Base-by-base conservation (phyloP, 2,329 filamentous ascomycete genomes). In the Zymoseptoria pseudotritici region DNA sequence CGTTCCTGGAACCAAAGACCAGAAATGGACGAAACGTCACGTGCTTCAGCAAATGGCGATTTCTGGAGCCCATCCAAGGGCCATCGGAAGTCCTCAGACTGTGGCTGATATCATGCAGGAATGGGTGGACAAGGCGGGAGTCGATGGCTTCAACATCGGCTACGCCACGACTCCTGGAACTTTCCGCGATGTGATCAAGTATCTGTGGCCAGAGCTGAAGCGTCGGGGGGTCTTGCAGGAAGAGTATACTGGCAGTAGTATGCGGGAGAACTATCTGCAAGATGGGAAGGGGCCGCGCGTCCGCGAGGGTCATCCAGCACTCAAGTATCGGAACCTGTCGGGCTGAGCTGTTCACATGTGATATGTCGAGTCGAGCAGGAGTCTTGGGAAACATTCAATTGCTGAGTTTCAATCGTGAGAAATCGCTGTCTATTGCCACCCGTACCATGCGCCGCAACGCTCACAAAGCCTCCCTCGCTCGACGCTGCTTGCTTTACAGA, bases 41-140 rank as follows among this genome's bases (percentile, higher is more conserved):
- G 72, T 80, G 4, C 74, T 77, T 1, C 72, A 79, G 64, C 69
- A 73, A 42, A 72, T 77, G 0, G 71, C 73, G 1, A 76, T 79
- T n/a, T 78, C 77, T 2, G 75, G 75, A 1, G 69, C 75, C 1
- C 73, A 74, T 1, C 69, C 71, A 2, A 69, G 76, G 1, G 67
- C 71, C 0, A 70, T 78, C 4, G 77, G 77, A 0, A 75, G 70
- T 21, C 73, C 78, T 0, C 58, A 71, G 24, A 79, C 72, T 0
- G 76, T 80, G 2, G 78, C 78, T 0, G 75, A 80, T 63, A 75
- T 78, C 31, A 62, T 80, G 63, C 75, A 80, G 65, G 65, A 70
- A 0, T 80, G 78, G 78, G 71, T 79, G 0, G 58, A 66, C 1
- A 76, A 79, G 56, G 77, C 75, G 0, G 75, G 76, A 50, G 67